A percentile compares a stretch with the other conserved stretches of the same genome.
These are phyloP conservation scores for Kitagawia praeruptora DNA, from an alignment of 129 eudicot species.

Conservation along the genomic window DNA sequence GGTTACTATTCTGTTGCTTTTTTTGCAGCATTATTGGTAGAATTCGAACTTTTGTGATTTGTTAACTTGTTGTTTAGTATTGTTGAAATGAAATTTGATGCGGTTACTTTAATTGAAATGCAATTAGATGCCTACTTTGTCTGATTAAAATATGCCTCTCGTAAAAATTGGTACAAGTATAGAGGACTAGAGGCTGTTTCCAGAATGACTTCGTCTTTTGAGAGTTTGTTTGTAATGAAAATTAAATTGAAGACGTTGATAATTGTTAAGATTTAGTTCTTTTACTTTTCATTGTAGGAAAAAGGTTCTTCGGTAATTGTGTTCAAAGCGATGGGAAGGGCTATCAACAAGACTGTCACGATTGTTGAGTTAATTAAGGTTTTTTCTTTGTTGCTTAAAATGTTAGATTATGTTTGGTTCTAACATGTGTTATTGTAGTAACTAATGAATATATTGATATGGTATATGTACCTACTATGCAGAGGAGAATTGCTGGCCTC, in stretches of 20 bases:
- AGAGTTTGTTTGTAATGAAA: background rate
- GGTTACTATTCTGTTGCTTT: background rate
- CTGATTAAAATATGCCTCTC: no score
- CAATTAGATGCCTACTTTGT: no score
- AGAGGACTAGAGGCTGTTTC: background rate
- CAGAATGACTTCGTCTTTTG: background rate
- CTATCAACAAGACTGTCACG: constrained; percentile 93
- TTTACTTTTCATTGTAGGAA: constrained; percentile 37
- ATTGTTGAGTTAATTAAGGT: constrained; percentile 97
- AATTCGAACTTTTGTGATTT: background rate
- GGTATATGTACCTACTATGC: background rate
- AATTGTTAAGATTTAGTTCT: no score
- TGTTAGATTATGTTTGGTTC: background rate
- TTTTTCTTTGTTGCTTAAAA: background rate
- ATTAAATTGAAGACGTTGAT: background rate
- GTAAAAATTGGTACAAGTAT: background rate
- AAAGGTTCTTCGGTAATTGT: constrained; percentile 80
- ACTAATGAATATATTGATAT: background rate
- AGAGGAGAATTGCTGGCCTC: constrained; percentile 97
- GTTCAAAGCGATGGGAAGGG: constrained; percentile 99
- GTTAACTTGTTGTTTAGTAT: background rate
- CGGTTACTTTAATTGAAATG: background rate
- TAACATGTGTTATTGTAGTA: background rate
- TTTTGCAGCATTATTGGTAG: background rate
- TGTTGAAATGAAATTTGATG: background rate